Percentiles rank a stretch among this genome's conserved stretches.
These are phyloP conservation scores for Miscanthus lutarioriparius DNA, from an alignment of 176 grass and related monocot species.

Conservation along the genomic window DNA sequence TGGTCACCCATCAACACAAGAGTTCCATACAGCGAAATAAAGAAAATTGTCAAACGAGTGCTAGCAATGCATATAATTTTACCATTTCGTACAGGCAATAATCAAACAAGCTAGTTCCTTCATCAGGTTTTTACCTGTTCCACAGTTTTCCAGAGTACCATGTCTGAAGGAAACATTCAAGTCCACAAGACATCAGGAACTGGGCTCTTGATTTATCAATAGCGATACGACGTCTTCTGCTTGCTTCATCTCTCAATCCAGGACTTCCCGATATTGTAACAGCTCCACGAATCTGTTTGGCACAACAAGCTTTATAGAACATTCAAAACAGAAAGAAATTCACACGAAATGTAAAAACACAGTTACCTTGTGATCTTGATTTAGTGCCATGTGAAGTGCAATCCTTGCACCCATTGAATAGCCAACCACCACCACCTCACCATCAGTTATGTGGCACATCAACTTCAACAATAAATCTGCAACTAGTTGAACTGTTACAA, in stretches of 20 bases:
- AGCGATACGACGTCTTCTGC: constrained; percentile 52
- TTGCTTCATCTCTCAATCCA: constrained; percentile 68
- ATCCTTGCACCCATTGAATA: constrained; percentile 99
- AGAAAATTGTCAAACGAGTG: constrained; percentile 24
- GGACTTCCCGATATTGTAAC: constrained; percentile 92
- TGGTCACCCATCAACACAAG: constrained; percentile 12
- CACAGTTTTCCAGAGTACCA: constrained; percentile 87
- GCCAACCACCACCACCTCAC: constrained; percentile 66
- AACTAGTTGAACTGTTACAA: constrained; percentile 59
- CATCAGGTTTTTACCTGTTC: constrained; percentile 58
- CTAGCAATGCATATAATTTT: neutral
- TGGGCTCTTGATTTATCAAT: constrained; percentile 79
- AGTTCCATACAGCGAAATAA: constrained; percentile 20
- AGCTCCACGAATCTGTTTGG: constrained; percentile 72
- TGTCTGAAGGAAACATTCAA: constrained; percentile 69
- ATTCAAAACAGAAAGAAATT: constrained; percentile 2
- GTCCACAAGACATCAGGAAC: constrained; percentile 63
- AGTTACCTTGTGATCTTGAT: constrained; percentile 74
- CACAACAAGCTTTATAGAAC: constrained; percentile 35
- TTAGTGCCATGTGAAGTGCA: constrained; percentile 82
- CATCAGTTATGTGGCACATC: constrained; percentile 63
- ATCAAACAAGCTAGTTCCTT: constrained; percentile 23
- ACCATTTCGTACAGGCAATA: neutral
- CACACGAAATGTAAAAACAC: constrained; percentile 18
- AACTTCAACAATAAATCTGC: constrained; percentile 69